Base-by-base conservation (phyloP, 495 filamentous ascomycete genomes). In the Penicillium dipodomyicola region DNA sequence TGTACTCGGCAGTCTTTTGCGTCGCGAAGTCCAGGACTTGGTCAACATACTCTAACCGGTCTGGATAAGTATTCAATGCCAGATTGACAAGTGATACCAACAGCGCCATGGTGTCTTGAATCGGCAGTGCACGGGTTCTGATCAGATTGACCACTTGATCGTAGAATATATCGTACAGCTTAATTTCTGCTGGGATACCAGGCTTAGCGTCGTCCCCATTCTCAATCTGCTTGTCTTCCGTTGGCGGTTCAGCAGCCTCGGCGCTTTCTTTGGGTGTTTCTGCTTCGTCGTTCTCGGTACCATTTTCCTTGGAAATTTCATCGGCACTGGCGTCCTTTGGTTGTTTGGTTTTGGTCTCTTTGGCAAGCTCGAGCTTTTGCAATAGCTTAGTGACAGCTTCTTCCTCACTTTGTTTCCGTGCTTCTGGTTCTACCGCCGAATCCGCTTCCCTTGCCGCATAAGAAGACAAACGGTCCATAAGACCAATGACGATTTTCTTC, bases 131-230 rank as follows among this genome's bases (percentile, higher is more conserved):
- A 64, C 96, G 92, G 17, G 87, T 87, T 71, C 90, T 90, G 59
- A 97, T 92, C 43, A 98, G 80, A 64, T 91, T 91, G 59, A 92
- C 87, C 50, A 97, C 95, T 67, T 98, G 94, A 45, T 95, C 89
- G 67, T 96, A 96, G 75, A 98, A 98, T 43, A 97, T 92, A 72
- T 96, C 92, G 72, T 97, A 98, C 10, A 98, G 82, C 71, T 88
- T 93, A 49, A 96, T 83, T 69, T 92, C 86, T 44, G 87, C 82
- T 3, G 93, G 90, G 63, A 94, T 88, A 19, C 81, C 86, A 59
- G 85, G 73, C 25, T 83, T 83, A 62, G 68, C 48, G 48, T 68
- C 62, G 20, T 63, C 59, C 5, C 55, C 60, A 40, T 60, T 65
- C 12, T 63, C 48, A 19, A 51, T 41, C 56, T 66, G 49, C 39